phyloP scores from a whole-genome alignment of 768 basidiomycete genomes.

The Flagelloscypha sp. region DNA sequence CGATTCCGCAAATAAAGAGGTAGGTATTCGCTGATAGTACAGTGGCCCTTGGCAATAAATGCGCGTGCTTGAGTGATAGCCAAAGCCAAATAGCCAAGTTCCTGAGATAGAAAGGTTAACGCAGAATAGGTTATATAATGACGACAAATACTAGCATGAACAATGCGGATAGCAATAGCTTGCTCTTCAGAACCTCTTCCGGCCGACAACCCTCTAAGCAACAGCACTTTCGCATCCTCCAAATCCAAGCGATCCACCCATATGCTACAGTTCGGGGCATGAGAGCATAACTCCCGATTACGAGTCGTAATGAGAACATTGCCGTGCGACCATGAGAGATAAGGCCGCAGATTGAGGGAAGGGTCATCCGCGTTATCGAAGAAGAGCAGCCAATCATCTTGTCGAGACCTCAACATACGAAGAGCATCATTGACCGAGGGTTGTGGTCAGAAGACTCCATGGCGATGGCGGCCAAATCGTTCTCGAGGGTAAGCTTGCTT shows the following conservation, averaged over 20 bases:
- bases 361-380: constrained; percentile 8
- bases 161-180: constrained; percentile 2
- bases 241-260: neutral
- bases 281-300: constrained; percentile 2
- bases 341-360: neutral
- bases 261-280: neutral
- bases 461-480: too few relatives aligned
- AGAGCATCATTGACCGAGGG: too few relatives aligned
- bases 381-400: constrained; percentile 6
- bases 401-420: too few relatives aligned
- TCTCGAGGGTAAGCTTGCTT: too few relatives aligned
- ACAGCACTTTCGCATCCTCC: constrained; percentile 5
- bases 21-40: too few relatives aligned
- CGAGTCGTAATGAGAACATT: constrained; percentile 10
- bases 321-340: constrained; percentile 5
- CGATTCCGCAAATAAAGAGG: neutral
- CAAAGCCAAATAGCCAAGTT: constrained; percentile 3
- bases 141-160: constrained; percentile 1
- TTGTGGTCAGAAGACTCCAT: too few relatives aligned
- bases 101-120: constrained; percentile 3
- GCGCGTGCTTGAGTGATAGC: constrained; percentile 6
- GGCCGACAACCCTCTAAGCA: constrained; percentile 2
- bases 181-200: neutral
- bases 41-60: constrained; percentile 6
- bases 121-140: too few relatives aligned